Evolutionary conservation across 2,329 filamentous ascomycete species (phyloP).

Genomic region (Penicillium sp.): DNA sequence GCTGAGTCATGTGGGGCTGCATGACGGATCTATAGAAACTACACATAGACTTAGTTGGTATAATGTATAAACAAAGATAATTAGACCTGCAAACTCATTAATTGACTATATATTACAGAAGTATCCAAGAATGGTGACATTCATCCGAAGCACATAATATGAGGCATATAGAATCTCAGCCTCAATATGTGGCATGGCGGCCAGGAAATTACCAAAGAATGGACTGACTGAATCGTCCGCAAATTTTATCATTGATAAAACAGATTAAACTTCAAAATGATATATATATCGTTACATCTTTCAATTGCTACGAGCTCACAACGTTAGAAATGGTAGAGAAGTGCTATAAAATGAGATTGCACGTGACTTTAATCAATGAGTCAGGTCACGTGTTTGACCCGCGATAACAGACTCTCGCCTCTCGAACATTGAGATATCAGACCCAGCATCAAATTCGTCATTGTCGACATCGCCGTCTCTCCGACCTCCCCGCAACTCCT

Average conservation of each 20-base stretch:
- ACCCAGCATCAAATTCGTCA: constrained; percentile 21
- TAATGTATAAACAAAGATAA: background rate
- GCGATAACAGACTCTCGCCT: constrained; percentile 26
- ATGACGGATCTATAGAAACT: background rate
- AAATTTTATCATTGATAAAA: too few relatives aligned
- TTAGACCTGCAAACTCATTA: background rate
- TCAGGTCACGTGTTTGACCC: constrained; percentile 22
- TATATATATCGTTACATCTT: background rate
- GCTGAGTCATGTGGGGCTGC: constrained; percentile 1
- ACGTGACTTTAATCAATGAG: constrained; percentile 12
- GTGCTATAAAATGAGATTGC: background rate
- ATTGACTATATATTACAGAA: background rate
- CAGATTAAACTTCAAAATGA: too few relatives aligned
- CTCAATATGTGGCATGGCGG: background rate
- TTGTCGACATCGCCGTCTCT: constrained; percentile 9
- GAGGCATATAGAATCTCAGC: background rate
- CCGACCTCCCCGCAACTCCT: background rate
- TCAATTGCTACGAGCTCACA: background rate
- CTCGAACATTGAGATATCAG: constrained; percentile 17
- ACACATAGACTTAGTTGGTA: background rate
- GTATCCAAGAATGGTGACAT: background rate
- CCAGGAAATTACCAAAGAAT: background rate
- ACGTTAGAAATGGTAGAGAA: too few relatives aligned
- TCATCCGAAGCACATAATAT: background rate
- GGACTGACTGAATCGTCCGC: too few relatives aligned